Conservation (phyloP, 176 grass and related monocot genomes). For the Oryza meridionalis region DNA sequence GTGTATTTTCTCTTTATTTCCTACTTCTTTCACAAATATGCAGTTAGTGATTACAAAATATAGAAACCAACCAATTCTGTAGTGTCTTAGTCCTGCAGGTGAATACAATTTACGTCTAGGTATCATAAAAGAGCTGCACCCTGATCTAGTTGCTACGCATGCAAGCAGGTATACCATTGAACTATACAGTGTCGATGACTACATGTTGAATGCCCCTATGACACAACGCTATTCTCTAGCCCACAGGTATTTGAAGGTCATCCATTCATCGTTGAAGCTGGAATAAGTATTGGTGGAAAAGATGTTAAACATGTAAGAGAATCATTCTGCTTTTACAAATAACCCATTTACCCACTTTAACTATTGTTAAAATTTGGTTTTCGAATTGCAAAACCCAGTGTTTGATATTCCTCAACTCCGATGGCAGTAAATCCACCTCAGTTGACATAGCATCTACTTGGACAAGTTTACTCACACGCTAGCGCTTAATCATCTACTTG, state of each 20-base stretch:
- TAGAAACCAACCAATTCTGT: slow-evolving; percentile 51
- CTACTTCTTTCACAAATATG: slow-evolving; percentile 36
- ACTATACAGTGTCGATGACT: slow-evolving; percentile 21
- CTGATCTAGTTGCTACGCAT: slow-evolving; percentile 94
- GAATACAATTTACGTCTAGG: slow-evolving; percentile 98
- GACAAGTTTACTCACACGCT: neutral
- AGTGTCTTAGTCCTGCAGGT: slow-evolving; percentile 98
- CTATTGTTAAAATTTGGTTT: neutral
- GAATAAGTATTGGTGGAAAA: slow-evolving; percentile 96
- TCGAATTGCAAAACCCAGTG: neutral
- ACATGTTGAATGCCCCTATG: slow-evolving; percentile 24
- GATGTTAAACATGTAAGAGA: slow-evolving; percentile 85
- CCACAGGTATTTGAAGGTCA: slow-evolving; percentile 99
- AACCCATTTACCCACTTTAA: neutral
- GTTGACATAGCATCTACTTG: neutral
- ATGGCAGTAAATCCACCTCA: neutral
- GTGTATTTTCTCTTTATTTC: slow-evolving; percentile 8
- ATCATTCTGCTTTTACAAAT: neutral
- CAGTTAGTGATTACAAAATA: slow-evolving; percentile 30
- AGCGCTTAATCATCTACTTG: neutral
- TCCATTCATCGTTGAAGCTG: slow-evolving; percentile 99
- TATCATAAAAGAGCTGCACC: slow-evolving; percentile 97
- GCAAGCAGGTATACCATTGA: slow-evolving; percentile 70
- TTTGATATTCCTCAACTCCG: neutral
- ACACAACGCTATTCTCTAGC: slow-evolving; percentile 45